These are phyloP conservation scores for Sphagnum magellanicum DNA, from an alignment of 228 moss, liverwort and hornwort genomes.

Conservation along the genomic window DNA sequence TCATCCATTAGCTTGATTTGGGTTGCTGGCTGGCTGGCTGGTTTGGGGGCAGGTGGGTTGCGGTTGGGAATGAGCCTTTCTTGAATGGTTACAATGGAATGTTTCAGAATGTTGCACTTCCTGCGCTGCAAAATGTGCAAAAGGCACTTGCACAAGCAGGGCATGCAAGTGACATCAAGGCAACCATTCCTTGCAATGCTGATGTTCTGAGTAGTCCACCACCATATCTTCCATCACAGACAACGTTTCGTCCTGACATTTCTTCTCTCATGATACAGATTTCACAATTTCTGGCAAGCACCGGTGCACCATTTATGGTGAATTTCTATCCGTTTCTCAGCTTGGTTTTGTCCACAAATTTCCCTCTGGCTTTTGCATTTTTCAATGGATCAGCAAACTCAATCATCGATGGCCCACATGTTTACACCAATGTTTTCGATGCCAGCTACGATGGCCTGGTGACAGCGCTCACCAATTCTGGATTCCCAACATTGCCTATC, in stretches of 20 bases:
- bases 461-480: conserved; percentile 42
- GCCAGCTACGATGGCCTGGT: conserved; percentile 81
- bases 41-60: conserved; percentile 61
- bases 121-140: conserved; percentile 64
- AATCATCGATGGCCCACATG: conserved; percentile 22
- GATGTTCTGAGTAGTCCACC: conserved; percentile 40
- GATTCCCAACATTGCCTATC: conserved; percentile 56
- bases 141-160: conserved; percentile 52
- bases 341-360: conserved; percentile 44
- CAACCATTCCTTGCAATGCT: conserved; percentile 82
- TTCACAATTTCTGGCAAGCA: conserved; percentile 25
- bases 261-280: conserved; percentile 48
- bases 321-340: conserved; percentile 90
- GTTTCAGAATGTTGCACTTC: conserved; percentile 61
- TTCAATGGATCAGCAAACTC: conserved; percentile 30
- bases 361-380: conserved; percentile 73
- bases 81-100: conserved; percentile 64
- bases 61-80: conserved; percentile 89
- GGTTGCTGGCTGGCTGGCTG: background rate
- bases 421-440: conserved; percentile 76
- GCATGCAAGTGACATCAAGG: conserved; percentile 27
- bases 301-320: conserved; percentile 66
- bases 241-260: conserved; percentile 64
- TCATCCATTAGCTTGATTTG: background rate
- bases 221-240: conserved; percentile 28